A percentile compares a stretch with the other conserved stretches of the same genome.
Evolutionary conservation across 306 rosid genomes (phyloP).

Genomic region (Calophaca sinica): DNA sequence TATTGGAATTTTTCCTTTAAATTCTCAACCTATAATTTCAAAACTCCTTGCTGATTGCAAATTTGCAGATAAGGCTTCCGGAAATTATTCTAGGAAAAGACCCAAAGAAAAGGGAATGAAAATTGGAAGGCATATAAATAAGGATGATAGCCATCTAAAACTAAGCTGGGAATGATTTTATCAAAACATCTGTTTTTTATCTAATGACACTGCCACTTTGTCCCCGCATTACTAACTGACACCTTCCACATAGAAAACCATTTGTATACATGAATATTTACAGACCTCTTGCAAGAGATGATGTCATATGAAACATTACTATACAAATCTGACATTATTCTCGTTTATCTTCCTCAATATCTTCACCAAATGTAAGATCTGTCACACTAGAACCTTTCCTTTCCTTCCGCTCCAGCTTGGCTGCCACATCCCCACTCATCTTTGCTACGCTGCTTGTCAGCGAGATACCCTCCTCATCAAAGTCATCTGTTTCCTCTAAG

Average conservation of each 20-base stretch:
- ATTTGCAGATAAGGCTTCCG: constrained; percentile 14
- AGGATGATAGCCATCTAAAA: constrained; percentile 39
- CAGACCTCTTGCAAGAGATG: constrained; percentile 40
- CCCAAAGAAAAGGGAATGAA: background rate
- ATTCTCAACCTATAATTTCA: constrained; percentile 7
- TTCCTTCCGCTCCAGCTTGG: constrained; percentile 59
- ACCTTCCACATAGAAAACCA: constrained; percentile 47
- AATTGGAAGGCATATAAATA: background rate
- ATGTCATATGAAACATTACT: constrained; percentile 37
- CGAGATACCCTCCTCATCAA: constrained; percentile 90
- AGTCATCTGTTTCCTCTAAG: constrained; percentile 78
- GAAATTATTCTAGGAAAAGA: constrained; percentile 1
- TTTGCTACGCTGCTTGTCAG: constrained; percentile 66
- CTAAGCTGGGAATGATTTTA: constrained; percentile 18
- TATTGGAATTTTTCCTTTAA: background rate
- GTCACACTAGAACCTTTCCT: constrained; percentile 58
- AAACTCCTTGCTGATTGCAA: background rate
- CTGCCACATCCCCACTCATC: constrained; percentile 60
- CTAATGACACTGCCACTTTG: constrained; percentile 28
- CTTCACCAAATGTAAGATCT: constrained; percentile 68
- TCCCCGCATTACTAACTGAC: constrained; percentile 41
- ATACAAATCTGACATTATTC: constrained; percentile 57
- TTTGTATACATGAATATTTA: constrained; percentile 48
- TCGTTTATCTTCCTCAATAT: constrained; percentile 90
- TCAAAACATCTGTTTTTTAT: constrained; percentile 34